Evolutionary conservation across 2,329 filamentous ascomycete species (phyloP).

Genomic region (Myriosclerotinia duriaeana): DNA sequence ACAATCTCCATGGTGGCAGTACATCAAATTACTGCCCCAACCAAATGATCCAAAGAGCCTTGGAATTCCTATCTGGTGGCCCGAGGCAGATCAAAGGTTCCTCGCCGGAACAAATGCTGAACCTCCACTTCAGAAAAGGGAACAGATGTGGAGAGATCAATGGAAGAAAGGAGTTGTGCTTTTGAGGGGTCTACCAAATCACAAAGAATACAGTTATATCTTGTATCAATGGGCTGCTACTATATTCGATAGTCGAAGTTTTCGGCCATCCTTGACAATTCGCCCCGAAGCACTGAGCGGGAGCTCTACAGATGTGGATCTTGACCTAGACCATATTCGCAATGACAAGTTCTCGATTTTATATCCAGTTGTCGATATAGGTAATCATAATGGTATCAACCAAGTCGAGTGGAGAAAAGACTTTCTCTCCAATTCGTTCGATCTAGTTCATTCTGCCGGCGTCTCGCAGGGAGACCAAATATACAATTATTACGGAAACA

Average conservation of each 20-base stretch:
- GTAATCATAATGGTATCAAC: slow-evolving; percentile 66
- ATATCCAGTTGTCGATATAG: slow-evolving; percentile 68
- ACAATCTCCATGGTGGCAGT: slow-evolving; percentile 66
- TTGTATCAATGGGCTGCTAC: slow-evolving; percentile 65
- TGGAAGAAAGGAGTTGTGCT: slow-evolving; percentile 32
- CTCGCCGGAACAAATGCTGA: slow-evolving; percentile 43
- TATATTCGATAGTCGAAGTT: slow-evolving; percentile 65
- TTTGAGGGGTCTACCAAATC: slow-evolving; percentile 25
- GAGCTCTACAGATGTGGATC: slow-evolving; percentile 4
- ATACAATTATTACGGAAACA: slow-evolving; percentile 73
- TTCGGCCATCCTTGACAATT: slow-evolving; percentile 56
- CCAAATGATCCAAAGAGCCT: slow-evolving; percentile 53
- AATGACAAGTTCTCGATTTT: slow-evolving; percentile 53
- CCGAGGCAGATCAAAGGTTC: slow-evolving; percentile 56
- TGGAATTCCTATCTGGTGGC: slow-evolving; percentile 63
- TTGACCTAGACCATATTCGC: slow-evolving; percentile 29
- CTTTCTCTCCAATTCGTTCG: slow-evolving; percentile 43
- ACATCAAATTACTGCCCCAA: slow-evolving; percentile 64
- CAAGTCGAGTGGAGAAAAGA: slow-evolving; percentile 59
- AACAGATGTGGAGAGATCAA: slow-evolving; percentile 35
- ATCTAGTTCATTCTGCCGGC: slow-evolving; percentile 45
- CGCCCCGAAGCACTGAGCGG: slow-evolving; percentile 34
- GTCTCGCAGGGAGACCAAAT: slow-evolving; percentile 54
- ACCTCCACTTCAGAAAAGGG: slow-evolving; percentile 33
- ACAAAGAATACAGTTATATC: slow-evolving; percentile 35